A percentile compares a stretch with the other conserved stretches of the same genome.
Evolutionary conservation across 306 rosid genomes (phyloP).

Genomic region (Quercus variabilis): DNA sequence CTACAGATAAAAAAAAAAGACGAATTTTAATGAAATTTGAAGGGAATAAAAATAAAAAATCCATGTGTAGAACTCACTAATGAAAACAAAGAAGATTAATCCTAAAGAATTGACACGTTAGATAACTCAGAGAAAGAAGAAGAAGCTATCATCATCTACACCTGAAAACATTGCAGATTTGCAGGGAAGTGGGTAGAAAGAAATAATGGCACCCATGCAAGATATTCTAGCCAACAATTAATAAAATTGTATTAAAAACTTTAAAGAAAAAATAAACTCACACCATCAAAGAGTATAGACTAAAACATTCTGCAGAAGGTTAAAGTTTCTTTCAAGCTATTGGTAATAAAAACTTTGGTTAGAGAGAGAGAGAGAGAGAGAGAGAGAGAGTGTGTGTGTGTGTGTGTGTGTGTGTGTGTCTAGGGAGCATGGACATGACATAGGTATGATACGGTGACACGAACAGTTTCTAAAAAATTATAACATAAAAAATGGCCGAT

Average conservation of each 20-base stretch:
- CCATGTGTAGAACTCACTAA: not conserved
- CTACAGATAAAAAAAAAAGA: conserved; percentile 37
- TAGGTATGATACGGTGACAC: no score
- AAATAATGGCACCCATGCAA: no score
- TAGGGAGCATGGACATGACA: no score
- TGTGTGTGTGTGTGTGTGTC: no score
- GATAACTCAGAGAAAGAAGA: not conserved
- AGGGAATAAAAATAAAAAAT: not conserved
- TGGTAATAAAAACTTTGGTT: not conserved
- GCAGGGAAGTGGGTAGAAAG: no score
- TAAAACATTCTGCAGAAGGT: not conserved
- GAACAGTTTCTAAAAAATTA: no score
- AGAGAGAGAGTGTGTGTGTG: no score
- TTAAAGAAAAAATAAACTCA: not conserved
- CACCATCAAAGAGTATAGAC: not conserved
- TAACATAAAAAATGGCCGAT: no score
- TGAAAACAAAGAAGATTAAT: not conserved
- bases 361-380: no score
- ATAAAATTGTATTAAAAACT: not conserved
- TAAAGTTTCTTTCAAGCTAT: not conserved
- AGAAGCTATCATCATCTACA: not conserved
- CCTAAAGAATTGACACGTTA: not conserved
- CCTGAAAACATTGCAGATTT: no score
- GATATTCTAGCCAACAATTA: not conserved
- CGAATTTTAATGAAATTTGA: conserved; percentile 14